These are phyloP conservation scores for Paramicrosporidium saccamoebae DNA, from an alignment of 371 early-diverging fungal species.

Conservation along the genomic window DNA sequence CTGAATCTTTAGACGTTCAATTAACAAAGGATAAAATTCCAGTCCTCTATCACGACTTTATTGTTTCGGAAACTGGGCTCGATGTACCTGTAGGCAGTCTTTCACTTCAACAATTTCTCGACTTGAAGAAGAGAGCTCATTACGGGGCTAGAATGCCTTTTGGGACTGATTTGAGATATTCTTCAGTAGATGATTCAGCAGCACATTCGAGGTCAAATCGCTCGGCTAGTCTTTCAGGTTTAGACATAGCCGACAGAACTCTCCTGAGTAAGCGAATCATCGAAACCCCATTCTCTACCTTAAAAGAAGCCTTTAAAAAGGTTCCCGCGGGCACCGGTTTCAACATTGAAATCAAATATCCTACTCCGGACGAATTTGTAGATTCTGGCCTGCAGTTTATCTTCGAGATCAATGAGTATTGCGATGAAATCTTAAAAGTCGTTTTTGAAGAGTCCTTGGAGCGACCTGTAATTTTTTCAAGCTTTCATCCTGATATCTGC, in stretches of 20 bases:
- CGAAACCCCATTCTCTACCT: slow-evolving; percentile 42
- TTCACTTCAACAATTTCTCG: slow-evolving; percentile 30
- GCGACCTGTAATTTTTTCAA: slow-evolving; percentile 60
- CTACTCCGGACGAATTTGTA: slow-evolving; percentile 56
- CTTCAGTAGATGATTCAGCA: no score
- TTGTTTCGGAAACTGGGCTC: slow-evolving; percentile 45
- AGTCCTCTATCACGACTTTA: slow-evolving; percentile 84
- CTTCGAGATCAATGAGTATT: slow-evolving; percentile 51
- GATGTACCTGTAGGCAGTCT: slow-evolving; percentile 35
- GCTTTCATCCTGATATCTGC: slow-evolving; percentile 72
- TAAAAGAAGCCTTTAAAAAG: slow-evolving; percentile 31
- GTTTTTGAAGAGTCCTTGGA: slow-evolving; percentile 10
- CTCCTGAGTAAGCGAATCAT: no score
- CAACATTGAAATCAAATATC: slow-evolving; percentile 91
- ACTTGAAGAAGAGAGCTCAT: no score
- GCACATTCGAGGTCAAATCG: no score
- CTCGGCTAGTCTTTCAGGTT: no score
- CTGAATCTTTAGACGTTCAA: slow-evolving; percentile 35
- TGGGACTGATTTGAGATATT: no score
- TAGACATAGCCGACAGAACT: no score
- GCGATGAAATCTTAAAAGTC: slow-evolving; percentile 42
- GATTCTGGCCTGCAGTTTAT: slow-evolving; percentile 11
- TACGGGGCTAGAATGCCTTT: no score
- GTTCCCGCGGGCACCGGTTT: slow-evolving; percentile 48
- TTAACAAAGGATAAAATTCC: slow-evolving; percentile 62